phyloP scores from a whole-genome alignment of 176 grass and related monocot genomes.

The Alloteropsis semialata region DNA sequence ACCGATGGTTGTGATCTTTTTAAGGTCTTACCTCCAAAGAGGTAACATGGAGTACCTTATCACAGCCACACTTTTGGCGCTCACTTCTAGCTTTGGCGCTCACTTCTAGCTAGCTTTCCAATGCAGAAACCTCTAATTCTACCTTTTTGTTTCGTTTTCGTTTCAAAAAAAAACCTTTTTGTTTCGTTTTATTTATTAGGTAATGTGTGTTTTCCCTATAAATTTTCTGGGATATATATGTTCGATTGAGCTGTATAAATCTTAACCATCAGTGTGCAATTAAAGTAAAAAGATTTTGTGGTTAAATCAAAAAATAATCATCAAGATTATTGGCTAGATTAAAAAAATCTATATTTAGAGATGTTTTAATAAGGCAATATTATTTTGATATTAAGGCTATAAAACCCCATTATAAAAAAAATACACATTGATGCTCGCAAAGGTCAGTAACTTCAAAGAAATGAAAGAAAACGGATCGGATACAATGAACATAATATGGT shows the following conservation, averaged over 20 bases:
- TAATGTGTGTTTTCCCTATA: background rate
- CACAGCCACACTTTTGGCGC: background rate
- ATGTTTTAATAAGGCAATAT: background rate
- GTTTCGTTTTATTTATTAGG: background rate
- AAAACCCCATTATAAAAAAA: background rate
- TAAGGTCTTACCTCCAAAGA: too few relatives aligned
- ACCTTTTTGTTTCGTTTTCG: too few relatives aligned
- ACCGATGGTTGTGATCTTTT: too few relatives aligned
- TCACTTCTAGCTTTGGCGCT: background rate
- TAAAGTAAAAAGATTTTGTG: background rate
- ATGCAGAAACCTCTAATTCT: background rate
- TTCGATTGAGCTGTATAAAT: background rate
- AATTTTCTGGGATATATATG: background rate
- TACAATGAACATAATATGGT: background rate
- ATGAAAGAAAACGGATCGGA: background rate
- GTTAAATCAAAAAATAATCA: background rate
- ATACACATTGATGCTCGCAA: background rate
- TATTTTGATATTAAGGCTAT: background rate
- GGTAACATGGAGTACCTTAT: too few relatives aligned
- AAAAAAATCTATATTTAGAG: background rate
- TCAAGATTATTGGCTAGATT: background rate
- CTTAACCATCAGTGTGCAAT: background rate
- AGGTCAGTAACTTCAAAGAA: background rate
- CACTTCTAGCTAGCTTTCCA: background rate
- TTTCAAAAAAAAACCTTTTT: background rate